These are phyloP conservation scores for Baorangia bicolor DNA, from an alignment of 768 basidiomycete species.

Conservation along the genomic window DNA sequence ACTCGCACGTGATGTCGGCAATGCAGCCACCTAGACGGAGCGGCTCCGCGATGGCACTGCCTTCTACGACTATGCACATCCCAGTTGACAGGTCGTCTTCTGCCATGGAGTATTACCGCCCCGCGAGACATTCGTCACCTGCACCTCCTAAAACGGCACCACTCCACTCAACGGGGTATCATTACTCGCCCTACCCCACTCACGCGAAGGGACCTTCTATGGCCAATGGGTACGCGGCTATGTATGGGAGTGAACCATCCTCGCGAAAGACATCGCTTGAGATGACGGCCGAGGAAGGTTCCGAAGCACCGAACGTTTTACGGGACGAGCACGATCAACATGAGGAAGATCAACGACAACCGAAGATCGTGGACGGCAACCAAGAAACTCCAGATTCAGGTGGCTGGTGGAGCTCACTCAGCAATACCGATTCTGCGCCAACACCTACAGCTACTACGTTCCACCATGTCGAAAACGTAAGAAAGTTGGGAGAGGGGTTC, in stretches of 20 bases:
- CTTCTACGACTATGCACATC: conserved; percentile 45
- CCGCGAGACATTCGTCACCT: conserved; percentile 50
- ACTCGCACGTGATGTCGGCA: conserved; percentile 34
- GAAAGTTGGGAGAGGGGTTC: conserved; percentile 56
- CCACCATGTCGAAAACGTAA: conserved; percentile 48
- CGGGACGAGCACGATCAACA: conserved; percentile 4
- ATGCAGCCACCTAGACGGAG: conserved; percentile 53
- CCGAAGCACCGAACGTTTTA: conserved; percentile 6
- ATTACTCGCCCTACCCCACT: conserved; percentile 30
- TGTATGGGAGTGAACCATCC: conserved; percentile 33
- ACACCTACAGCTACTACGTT: conserved; percentile 77
- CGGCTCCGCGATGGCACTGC: conserved; percentile 67
- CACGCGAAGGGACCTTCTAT: conserved; percentile 25
- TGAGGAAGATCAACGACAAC: conserved; percentile 3
- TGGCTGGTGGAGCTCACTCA: conserved; percentile 64
- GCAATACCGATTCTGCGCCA: conserved; percentile 36
- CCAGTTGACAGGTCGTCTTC: conserved; percentile 74
- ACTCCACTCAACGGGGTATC: conserved; percentile 40
- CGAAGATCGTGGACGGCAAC: conserved; percentile 29
- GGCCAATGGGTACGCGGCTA: conserved; percentile 38
- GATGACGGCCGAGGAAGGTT: conserved; percentile 29
- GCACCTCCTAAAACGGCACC: conserved; percentile 53
- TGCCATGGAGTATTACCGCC: conserved; percentile 69
- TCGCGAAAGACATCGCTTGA: conserved; percentile 32
- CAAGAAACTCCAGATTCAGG: conserved; percentile 39